A percentile compares a stretch with the other conserved stretches of the same genome.
phyloP scores from a whole-genome alignment of 805 yeast species.

The Blastobotrys peoriensis region DNA sequence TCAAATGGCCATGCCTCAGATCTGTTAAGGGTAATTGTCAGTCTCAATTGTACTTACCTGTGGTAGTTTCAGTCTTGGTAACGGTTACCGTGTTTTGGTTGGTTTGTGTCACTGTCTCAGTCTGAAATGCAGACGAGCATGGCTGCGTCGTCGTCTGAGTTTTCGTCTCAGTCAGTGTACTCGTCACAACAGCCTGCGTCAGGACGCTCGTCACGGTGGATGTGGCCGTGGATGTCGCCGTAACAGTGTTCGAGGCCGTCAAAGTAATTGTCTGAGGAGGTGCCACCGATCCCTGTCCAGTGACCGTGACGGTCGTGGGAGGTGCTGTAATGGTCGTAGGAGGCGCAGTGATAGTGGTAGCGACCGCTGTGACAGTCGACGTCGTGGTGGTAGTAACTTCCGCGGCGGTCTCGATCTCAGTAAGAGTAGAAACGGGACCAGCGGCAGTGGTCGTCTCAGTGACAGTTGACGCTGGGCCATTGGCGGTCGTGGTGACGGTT shows the following conservation, averaged over 20 bases:
- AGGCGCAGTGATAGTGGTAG: constrained; percentile 8
- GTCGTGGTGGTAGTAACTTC: constrained; percentile 19
- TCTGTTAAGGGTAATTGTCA: constrained; percentile 5
- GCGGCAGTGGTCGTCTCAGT: constrained; percentile 18
- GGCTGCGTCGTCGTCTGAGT: too few species aligned
- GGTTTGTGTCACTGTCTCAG: too few species aligned
- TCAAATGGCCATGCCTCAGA: too few species aligned
- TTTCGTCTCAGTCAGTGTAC: not conserved
- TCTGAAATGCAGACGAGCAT: too few species aligned
- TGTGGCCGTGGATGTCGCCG: not conserved
- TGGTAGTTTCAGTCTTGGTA: not conserved
- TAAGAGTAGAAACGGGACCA: constrained; percentile 5
- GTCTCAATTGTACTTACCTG: constrained; percentile 1
- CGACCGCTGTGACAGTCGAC: not conserved
- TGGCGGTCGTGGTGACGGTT: constrained; percentile 6
- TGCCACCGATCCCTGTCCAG: not conserved
- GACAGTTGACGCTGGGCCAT: constrained; percentile 7
- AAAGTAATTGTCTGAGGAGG: not conserved
- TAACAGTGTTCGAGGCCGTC: not conserved
- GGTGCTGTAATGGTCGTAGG: constrained; percentile 10
- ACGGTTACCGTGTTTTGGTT: too few species aligned
- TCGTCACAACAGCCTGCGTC: not conserved
- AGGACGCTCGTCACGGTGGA: constrained; percentile 1
- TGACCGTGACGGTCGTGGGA: constrained; percentile 19
- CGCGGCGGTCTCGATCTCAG: constrained; percentile 6